Conservation (phyloP, 2,329 filamentous ascomycete species). For the Trichophyton verrucosum region DNA sequence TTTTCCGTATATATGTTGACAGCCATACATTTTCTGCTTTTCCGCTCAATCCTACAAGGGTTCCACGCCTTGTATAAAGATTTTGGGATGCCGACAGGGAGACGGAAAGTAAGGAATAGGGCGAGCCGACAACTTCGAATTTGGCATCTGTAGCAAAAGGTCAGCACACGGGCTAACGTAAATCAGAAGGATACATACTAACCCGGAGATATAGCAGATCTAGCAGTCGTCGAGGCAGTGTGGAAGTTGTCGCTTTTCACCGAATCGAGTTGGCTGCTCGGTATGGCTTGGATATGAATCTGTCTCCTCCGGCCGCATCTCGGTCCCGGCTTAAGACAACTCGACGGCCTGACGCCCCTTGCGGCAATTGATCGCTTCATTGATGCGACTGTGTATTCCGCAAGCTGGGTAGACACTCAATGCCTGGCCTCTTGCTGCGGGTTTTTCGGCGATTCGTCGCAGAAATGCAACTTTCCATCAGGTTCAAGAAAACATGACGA, state of each 20-base stretch:
- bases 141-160: slow-evolving; percentile 59
- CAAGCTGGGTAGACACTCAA: slow-evolving; percentile 6
- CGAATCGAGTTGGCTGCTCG: slow-evolving; percentile 26
- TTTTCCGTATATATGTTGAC: neutral
- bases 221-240: slow-evolving; percentile 27
- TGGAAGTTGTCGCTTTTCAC: slow-evolving; percentile 26
- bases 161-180: neutral
- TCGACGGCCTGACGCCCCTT: slow-evolving; percentile 24
- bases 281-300: slow-evolving; percentile 35
- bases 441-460: neutral
- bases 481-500: slow-evolving; percentile 3
- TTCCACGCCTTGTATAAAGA: slow-evolving; percentile 83
- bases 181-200: slow-evolving; percentile 9
- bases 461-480: neutral
- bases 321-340: slow-evolving; percentile 5
- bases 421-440: neutral
- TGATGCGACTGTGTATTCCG: slow-evolving; percentile 10
- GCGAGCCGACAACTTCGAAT: slow-evolving; percentile 85
- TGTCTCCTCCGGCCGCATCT: slow-evolving; percentile 21
- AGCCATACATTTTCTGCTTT: slow-evolving; percentile 70
- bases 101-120: slow-evolving; percentile 87
- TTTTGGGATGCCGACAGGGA: slow-evolving; percentile 86
- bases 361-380: slow-evolving; percentile 26
- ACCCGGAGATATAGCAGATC: slow-evolving; percentile 33
- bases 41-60: slow-evolving; percentile 77